Conservation (phyloP, 768 basidiomycete genomes). For the Chalciporus pseudorubinellus region DNA sequence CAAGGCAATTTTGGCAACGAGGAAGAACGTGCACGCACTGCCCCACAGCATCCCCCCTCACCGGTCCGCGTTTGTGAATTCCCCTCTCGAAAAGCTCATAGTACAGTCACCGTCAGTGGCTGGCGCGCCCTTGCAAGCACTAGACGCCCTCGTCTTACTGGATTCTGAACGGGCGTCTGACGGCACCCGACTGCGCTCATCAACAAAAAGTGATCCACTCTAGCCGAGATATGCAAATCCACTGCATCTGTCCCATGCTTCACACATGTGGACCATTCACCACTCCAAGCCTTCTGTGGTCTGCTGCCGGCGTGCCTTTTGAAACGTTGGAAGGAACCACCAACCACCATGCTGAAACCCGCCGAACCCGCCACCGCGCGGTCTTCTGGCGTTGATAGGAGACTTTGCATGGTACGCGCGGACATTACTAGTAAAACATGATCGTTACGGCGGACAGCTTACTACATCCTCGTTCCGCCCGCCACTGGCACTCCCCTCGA, state of each 20-base stretch:
- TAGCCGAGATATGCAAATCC: neutral
- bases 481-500: conserved; percentile 50
- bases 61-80: no score
- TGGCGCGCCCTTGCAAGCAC: no score
- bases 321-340: conserved; percentile 47
- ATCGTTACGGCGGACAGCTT: conserved; percentile 10
- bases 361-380: conserved; percentile 77
- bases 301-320: conserved; percentile 1
- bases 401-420: conserved; percentile 49
- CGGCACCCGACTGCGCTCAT: no score
- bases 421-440: no score
- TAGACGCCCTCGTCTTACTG: neutral
- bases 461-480: conserved; percentile 60
- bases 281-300: no score
- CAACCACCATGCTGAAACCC: conserved; percentile 49
- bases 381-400: conserved; percentile 70
- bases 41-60: no score
- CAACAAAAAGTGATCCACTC: neutral
- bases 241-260: neutral
- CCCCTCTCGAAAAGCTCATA: no score
- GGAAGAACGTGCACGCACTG: neutral
- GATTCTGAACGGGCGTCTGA: neutral
- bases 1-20: neutral
- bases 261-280: neutral
- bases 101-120: no score